phyloP scores from a whole-genome alignment of 2,329 filamentous ascomycete species.

The Fusarium annulatum region DNA sequence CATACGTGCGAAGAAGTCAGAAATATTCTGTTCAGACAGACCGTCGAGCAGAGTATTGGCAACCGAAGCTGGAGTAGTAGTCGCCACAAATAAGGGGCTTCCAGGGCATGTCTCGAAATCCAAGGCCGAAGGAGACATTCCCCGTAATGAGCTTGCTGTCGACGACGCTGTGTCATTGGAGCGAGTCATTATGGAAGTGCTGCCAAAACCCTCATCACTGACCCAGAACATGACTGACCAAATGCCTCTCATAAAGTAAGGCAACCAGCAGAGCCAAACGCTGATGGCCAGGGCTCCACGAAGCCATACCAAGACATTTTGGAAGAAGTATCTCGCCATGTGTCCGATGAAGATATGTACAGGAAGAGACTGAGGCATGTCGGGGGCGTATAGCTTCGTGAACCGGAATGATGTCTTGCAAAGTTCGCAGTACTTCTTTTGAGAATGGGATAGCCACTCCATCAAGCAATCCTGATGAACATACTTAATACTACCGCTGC shows the following conservation, averaged over 20 bases:
- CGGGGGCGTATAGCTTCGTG: slow-evolving; percentile 94
- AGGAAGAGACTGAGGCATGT: slow-evolving; percentile 90
- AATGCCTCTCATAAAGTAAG: slow-evolving; percentile 88
- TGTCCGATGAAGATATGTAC: slow-evolving; percentile 83
- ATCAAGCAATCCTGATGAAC: slow-evolving; percentile 98
- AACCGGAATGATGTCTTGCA: slow-evolving; percentile 99
- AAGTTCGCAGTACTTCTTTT: slow-evolving; percentile 99
- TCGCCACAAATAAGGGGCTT: slow-evolving; percentile 49
- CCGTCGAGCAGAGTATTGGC: slow-evolving; percentile 47
- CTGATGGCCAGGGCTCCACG: slow-evolving; percentile 81
- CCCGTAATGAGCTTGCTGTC: slow-evolving; percentile 38
- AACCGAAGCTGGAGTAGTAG: slow-evolving; percentile 48
- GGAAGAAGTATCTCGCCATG: slow-evolving; percentile 76
- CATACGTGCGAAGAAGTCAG: slow-evolving; percentile 48
- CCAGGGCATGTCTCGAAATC: slow-evolving; percentile 49
- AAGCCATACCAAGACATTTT: slow-evolving; percentile 80
- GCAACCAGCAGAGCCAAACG: slow-evolving; percentile 90
- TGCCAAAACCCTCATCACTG: slow-evolving; percentile 77
- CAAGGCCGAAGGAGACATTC: slow-evolving; percentile 46
- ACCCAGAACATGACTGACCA: slow-evolving; percentile 97
- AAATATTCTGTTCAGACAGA: slow-evolving; percentile 47
- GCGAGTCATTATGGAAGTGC: slow-evolving; percentile 44
- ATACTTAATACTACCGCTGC: slow-evolving; percentile 97
- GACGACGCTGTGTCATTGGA: slow-evolving; percentile 36
- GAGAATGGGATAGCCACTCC: slow-evolving; percentile 98